Evolutionary conservation across 495 filamentous ascomycete genomes (phyloP).

Genomic region (Cairneyella variabilis): DNA sequence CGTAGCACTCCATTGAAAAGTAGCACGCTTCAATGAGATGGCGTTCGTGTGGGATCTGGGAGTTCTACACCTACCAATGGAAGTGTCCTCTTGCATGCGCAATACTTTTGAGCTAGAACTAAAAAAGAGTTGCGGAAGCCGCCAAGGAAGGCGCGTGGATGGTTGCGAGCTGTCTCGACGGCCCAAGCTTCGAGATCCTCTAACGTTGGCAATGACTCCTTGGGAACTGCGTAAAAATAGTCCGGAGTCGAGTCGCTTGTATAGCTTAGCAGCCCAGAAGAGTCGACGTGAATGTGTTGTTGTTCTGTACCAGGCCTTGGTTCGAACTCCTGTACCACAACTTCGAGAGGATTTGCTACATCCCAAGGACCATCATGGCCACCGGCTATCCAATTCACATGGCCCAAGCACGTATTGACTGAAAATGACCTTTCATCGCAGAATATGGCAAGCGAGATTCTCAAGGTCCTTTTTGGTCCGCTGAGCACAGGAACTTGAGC

Average conservation of each 20-base stretch:
- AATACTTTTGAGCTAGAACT: not conserved
- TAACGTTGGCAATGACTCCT: not conserved
- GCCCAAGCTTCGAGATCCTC: not conserved
- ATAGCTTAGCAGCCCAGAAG: too few species aligned
- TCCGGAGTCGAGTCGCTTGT: too few species aligned
- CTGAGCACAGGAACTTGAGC: not conserved
- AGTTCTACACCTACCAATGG: slow-evolving; percentile 1
- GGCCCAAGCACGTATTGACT: not conserved
- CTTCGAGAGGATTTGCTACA: not conserved
- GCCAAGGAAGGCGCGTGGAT: not conserved
- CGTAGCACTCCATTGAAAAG: too few species aligned
- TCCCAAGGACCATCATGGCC: not conserved
- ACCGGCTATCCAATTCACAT: not conserved
- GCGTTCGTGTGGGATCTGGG: too few species aligned
- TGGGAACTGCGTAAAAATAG: not conserved
- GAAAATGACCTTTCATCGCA: not conserved
- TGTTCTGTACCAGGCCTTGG: not conserved
- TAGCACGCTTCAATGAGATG: too few species aligned
- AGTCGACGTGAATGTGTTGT: not conserved
- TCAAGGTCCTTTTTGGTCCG: not conserved
- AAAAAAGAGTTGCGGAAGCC: not conserved
- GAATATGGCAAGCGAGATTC: not conserved
- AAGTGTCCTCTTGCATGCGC: not conserved
- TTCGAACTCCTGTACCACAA: not conserved
- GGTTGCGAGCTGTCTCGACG: not conserved